A percentile compares a stretch with the other conserved stretches of the same genome.
Conservation (phyloP, 306 rosid genomes). For the Castanea sativa region DNA sequence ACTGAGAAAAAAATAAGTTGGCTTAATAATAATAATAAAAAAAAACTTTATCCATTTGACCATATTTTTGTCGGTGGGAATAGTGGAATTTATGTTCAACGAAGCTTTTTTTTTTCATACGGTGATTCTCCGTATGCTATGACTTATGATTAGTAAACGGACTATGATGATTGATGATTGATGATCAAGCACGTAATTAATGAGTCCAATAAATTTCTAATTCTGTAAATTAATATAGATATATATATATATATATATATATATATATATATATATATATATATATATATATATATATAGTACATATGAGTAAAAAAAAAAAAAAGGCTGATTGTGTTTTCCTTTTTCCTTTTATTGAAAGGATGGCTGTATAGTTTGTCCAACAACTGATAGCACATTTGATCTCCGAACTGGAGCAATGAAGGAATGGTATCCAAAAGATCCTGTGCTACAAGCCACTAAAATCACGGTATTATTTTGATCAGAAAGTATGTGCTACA, state of each 20-base stretch:
- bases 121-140: neutral
- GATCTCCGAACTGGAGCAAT: conserved; percentile 68
- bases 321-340: neutral
- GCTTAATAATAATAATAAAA: too few species aligned
- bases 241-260: too few species aligned
- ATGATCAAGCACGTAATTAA: neutral
- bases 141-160: neutral
- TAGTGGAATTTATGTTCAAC: neutral
- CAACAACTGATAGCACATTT: conserved; percentile 94
- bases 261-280: too few species aligned
- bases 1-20: neutral
- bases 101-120: neutral
- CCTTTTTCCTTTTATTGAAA: conserved; percentile 16
- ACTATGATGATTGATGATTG: neutral
- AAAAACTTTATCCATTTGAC: neutral
- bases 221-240: too few species aligned
- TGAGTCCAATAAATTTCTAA: too few species aligned
- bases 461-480: neutral
- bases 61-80: neutral
- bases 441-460: conserved; percentile 53
- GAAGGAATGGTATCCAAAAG: conserved; percentile 93
- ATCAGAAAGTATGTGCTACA: conserved; percentile 33
- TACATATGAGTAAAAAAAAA: too few species aligned
- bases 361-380: conserved; percentile 95
- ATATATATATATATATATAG: too few species aligned